Conservation (phyloP, 768 basidiomycete genomes). For the Pleurotus salmoneostramineus region DNA sequence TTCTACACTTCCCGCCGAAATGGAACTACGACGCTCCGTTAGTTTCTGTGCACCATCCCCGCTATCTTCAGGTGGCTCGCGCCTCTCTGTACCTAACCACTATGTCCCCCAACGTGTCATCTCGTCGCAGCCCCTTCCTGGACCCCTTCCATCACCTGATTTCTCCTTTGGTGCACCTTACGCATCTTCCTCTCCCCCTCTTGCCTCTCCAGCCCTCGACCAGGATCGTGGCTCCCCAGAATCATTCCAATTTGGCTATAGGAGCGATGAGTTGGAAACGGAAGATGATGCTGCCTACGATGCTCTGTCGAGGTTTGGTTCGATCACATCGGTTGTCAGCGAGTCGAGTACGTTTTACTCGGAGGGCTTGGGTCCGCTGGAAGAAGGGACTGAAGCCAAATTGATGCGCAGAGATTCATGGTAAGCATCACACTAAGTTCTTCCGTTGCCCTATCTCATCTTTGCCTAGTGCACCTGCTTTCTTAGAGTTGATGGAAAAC, state of each 20-base stretch:
- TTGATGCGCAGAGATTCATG: constrained; percentile 35
- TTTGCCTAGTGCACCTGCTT: constrained; percentile 25
- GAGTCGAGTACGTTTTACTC: constrained; percentile 52
- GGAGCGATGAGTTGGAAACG: constrained; percentile 34
- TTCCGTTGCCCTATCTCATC: constrained; percentile 11
- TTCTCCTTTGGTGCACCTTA: constrained; percentile 54
- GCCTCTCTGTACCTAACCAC: constrained; percentile 42
- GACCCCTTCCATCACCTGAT: constrained; percentile 57
- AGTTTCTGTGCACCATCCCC: constrained; percentile 24
- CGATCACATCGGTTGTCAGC: constrained; percentile 56
- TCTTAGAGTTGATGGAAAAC: constrained; percentile 37
- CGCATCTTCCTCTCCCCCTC: constrained; percentile 36
- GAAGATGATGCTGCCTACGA: constrained; percentile 51
- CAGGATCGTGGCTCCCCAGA: constrained; percentile 58
- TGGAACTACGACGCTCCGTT: constrained; percentile 31
- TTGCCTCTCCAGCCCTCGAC: constrained; percentile 44
- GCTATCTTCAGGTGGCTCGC: constrained; percentile 35
- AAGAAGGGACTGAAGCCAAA: constrained; percentile 23
- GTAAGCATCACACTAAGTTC: constrained; percentile 20
- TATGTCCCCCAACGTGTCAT: constrained; percentile 43
- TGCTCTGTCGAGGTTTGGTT: constrained; percentile 54
- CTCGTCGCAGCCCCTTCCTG: constrained; percentile 38
- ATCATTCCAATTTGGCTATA: constrained; percentile 37
- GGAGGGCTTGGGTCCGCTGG: constrained; percentile 34
- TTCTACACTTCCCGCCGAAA: constrained; percentile 31